phyloP scores from a whole-genome alignment of 176 grass and related monocot genomes.

The Aegilops speltoides region DNA sequence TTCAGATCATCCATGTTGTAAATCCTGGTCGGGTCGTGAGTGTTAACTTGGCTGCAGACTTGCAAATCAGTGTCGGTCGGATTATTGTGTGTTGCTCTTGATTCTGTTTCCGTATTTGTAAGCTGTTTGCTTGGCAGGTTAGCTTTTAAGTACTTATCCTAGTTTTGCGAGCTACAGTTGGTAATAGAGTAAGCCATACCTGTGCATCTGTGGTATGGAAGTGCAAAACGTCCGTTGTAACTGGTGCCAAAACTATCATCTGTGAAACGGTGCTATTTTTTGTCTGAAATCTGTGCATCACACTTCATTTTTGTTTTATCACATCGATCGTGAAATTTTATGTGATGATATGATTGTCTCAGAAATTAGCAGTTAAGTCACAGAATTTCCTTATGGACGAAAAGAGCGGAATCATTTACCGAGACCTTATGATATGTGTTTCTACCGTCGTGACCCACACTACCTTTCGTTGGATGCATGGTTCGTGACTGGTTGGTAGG shows the following conservation, averaged over 20 bases:
- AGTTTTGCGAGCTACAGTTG: constrained; percentile 18
- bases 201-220: not conserved
- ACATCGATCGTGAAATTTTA: not conserved
- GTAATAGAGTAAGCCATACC: constrained; percentile 6
- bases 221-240: constrained; percentile 4
- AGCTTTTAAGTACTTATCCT: constrained; percentile 31
- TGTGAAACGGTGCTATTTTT: constrained; percentile 13
- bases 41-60: constrained; percentile 18
- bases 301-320: not conserved
- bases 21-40: constrained; percentile 20
- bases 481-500: too few relatives aligned
- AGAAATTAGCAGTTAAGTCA: not conserved
- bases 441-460: too few relatives aligned
- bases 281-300: not conserved
- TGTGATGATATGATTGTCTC: not conserved
- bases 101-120: constrained; percentile 23
- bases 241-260: not conserved
- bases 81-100: not conserved
- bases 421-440: too few relatives aligned
- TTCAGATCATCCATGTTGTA: constrained; percentile 33
- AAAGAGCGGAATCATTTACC: not conserved
- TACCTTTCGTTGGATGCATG: too few relatives aligned
- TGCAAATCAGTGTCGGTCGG: constrained; percentile 18
- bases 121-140: constrained; percentile 29
- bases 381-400: not conserved